Conservation (phyloP, 176 grass and related monocot species). For the Elymus sibiricus region DNA sequence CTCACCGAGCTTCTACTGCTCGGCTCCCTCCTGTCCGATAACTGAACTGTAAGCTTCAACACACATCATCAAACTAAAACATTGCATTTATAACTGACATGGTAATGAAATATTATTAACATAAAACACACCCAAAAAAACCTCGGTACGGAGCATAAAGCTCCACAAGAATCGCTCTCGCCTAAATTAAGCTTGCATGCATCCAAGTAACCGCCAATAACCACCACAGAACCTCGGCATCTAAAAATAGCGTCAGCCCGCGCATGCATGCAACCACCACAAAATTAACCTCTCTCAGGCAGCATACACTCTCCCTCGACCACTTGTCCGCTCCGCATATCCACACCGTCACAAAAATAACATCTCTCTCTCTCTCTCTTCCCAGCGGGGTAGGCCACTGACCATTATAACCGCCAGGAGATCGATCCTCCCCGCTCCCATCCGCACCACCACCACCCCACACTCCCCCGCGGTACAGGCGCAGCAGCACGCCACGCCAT, state of each 20-base stretch:
- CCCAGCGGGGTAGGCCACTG: background rate
- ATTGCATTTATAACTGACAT: no score
- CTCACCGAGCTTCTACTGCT: no score
- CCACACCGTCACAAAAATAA: background rate
- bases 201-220: background rate
- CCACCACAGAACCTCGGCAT: background rate
- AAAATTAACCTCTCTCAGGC: background rate
- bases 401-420: constrained; percentile 13
- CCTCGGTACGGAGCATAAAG: background rate
- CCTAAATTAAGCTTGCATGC: background rate
- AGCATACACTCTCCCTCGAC: background rate
- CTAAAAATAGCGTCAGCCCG: background rate
- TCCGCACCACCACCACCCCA: background rate
- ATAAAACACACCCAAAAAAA: background rate
- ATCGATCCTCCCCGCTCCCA: background rate
- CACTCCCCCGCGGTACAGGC: background rate
- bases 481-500: constrained; percentile 15
- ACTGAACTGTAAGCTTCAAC: no score
- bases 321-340: background rate
- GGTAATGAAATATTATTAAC: no score
- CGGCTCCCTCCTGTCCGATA: no score
- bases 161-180: background rate
- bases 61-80: no score
- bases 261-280: background rate
- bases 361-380: background rate